phyloP scores from a whole-genome alignment of 495 filamentous ascomycete species.

The Glarea lozoyensis region DNA sequence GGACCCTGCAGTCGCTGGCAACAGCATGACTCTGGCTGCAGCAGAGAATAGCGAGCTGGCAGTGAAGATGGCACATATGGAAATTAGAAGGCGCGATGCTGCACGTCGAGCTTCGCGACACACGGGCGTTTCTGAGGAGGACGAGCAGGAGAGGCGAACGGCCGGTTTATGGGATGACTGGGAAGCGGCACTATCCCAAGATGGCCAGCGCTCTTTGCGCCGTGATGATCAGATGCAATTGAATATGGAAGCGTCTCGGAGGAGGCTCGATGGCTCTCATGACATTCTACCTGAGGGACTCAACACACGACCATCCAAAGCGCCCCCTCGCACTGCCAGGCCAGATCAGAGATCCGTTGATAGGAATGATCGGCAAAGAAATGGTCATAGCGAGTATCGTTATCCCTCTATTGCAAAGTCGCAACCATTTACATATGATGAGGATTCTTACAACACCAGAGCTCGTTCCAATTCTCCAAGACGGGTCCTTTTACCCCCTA shows the following conservation, averaged over 20 bases:
- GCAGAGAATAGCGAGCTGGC: conserved; percentile 66
- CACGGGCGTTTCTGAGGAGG: conserved; percentile 41
- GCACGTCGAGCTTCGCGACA: conserved; percentile 35
- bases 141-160: conserved; percentile 45
- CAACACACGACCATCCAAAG: conserved; percentile 5
- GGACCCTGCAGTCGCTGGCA: conserved; percentile 38
- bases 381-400: conserved; percentile 25
- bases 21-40: conserved; percentile 49
- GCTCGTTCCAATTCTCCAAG: conserved; percentile 7
- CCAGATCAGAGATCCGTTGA: no score
- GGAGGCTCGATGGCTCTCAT: conserved; percentile 28
- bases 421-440: conserved; percentile 31
- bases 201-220: conserved; percentile 7
- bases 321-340: conserved; percentile 1
- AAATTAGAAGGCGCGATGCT: conserved; percentile 53
- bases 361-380: no score
- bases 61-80: conserved; percentile 64
- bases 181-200: conserved; percentile 20
- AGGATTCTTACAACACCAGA: conserved; percentile 4
- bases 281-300: conserved; percentile 12
- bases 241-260: conserved; percentile 40
- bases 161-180: conserved; percentile 59
- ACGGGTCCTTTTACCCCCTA: conserved; percentile 25
- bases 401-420: conserved; percentile 43
- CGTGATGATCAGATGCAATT: conserved; percentile 35